Evolutionary conservation across 495 filamentous ascomycete genomes (phyloP), one percentile per base, ranked within the genome.

Genomic region (Tetracladium marchalianum): DNA sequence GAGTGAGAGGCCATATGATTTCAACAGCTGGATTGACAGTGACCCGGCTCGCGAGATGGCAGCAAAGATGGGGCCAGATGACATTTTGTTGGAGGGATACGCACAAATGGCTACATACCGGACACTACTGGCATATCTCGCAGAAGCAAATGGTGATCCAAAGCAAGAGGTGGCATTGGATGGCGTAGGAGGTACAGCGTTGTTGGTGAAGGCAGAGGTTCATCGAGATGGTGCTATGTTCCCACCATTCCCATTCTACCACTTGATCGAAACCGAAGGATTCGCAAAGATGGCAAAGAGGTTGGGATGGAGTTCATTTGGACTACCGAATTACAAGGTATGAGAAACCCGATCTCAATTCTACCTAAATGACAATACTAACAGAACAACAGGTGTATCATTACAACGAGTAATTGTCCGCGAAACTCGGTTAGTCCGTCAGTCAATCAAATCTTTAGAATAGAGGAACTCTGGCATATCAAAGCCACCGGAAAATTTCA

Each of bases 211-310:
- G 69, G 92, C 93, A 0, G 93, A 97, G 46, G 92, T 98, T 7
- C 92, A 98, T 58, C 77, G 92, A 11, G 93, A 98, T 61, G 92
- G 92, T 4, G 92, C 93, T 46, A 98, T 98, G 92, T 98, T 98
- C 63, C 92, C 92, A 13, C 76, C 92, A 0, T 98, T 98, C 62
- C 65, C 90, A 3, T 98, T 98, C 60, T 98, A 93, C 58, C 85
- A 97, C 64, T 65, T 98, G 22, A 90, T 98, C 51, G 92, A 98
- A 69, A 97, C 93, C 5, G 92, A 98, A 61, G 92, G 92, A 0
- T 98, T 98, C 58, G 90, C 93, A 11, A 95, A 90, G 66, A 98
- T 98, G 92, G 90, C 88, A 15, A 80, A 71, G 55, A 72, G 92
- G 47, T 63, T 98, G 57, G 88, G 88, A 15, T 95, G 90, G 78